Evolutionary conservation across 768 basidiomycete species (phyloP).

Genomic region (Boletus sp.): DNA sequence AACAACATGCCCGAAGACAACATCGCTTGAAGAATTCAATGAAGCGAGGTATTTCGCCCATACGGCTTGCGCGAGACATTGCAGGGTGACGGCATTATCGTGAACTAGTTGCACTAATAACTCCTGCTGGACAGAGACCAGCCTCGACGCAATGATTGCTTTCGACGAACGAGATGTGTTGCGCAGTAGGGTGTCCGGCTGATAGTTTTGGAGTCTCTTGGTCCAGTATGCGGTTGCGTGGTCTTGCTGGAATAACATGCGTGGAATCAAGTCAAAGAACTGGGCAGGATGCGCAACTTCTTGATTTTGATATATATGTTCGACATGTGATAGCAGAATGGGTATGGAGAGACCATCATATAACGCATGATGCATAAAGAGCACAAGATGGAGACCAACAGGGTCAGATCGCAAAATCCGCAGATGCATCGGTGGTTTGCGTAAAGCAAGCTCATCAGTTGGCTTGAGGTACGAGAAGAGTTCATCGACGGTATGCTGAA

Average conservation of each 20-base stretch:
- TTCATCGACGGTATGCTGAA: constrained; percentile 12
- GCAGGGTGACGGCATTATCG: constrained; percentile 33
- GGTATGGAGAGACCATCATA: constrained; percentile 46
- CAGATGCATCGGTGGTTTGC: constrained; percentile 34
- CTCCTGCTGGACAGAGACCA: constrained; percentile 10
- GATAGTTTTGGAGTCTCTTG: constrained; percentile 24
- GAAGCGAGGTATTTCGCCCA: constrained; percentile 29
- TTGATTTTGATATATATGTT: constrained; percentile 30
- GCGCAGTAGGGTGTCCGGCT: constrained; percentile 19
- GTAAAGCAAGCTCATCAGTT: constrained; percentile 23
- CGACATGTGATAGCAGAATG: constrained; percentile 35
- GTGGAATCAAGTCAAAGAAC: constrained; percentile 39
- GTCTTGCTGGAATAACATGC: constrained; percentile 38
- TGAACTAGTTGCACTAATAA: constrained; percentile 14
- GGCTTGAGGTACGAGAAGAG: constrained; percentile 15
- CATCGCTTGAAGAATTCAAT: constrained; percentile 28
- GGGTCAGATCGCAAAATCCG: constrained; percentile 12
- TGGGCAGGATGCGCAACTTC: constrained; percentile 20
- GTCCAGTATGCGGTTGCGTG: constrained; percentile 41
- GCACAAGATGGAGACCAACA: constrained; percentile 25
- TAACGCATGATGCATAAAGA: constrained; percentile 48
- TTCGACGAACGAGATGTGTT: constrained; percentile 9
- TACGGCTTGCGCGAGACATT: constrained; percentile 36
- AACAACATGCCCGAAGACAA: constrained; percentile 47
- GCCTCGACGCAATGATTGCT: constrained; percentile 11